Evolutionary conservation across 331 rosid species (phyloP).

Genomic region (Quercus tomentella): DNA sequence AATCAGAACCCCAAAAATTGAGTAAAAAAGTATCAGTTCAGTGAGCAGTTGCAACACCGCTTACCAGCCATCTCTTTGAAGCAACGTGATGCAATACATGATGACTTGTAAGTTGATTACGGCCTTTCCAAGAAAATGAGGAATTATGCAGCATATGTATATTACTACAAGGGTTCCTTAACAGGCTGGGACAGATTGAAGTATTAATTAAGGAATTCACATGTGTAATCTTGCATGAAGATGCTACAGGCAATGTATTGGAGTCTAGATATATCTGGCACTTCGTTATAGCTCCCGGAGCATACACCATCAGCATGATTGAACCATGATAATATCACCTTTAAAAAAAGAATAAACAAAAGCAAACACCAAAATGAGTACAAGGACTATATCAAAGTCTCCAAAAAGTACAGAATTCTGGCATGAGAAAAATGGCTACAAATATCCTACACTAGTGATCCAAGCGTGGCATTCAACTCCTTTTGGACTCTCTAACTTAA

Average conservation of each 20-base stretch:
- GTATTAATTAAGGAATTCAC: slow-evolving; percentile 43
- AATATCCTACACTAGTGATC: neutral
- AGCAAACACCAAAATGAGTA: neutral
- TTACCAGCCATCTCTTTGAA: slow-evolving; percentile 73
- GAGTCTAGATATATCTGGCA: slow-evolving; percentile 34
- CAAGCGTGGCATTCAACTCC: neutral
- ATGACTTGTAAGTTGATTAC: slow-evolving; percentile 45
- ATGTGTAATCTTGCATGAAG: slow-evolving; percentile 44
- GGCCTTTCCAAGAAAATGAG: slow-evolving; percentile 44
- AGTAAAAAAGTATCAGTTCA: neutral
- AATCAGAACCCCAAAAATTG: neutral
- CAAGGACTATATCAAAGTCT: neutral
- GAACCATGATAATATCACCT: slow-evolving; percentile 64
- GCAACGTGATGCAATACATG: slow-evolving; percentile 42
- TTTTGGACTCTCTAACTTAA: neutral
- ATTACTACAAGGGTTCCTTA: slow-evolving; percentile 31
- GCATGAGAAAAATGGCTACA: neutral
- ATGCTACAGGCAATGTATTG: slow-evolving; percentile 34
- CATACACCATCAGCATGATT: slow-evolving; percentile 68
- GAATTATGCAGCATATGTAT: slow-evolving; percentile 25
- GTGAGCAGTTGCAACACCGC: slow-evolving; percentile 2
- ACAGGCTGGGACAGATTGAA: slow-evolving; percentile 29
- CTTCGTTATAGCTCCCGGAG: slow-evolving; percentile 50
- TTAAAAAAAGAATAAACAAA: neutral
- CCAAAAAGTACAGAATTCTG: neutral